phyloP scores from a whole-genome alignment of 768 basidiomycete species.

The Hortiboletus campestris region DNA sequence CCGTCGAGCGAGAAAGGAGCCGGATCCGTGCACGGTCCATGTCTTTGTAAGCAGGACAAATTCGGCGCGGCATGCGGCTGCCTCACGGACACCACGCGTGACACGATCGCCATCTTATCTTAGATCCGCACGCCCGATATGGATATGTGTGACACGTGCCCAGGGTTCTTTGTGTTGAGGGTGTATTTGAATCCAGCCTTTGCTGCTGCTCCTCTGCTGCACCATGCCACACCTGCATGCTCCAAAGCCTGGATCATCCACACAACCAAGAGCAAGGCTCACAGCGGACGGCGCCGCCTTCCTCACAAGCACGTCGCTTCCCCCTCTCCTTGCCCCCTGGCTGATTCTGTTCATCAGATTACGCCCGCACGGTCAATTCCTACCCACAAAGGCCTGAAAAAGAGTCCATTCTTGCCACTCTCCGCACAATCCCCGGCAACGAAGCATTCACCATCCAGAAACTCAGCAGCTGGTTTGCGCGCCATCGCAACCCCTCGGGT shows the following conservation, averaged over 20 bases:
- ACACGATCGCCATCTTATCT: constrained; percentile 24
- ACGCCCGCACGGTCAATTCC: constrained; percentile 11
- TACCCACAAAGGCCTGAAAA: constrained; percentile 18
- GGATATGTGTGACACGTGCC: constrained; percentile 8
- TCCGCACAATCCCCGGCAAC: constrained; percentile 25
- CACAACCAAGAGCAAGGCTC: neutral
- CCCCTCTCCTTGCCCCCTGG: neutral
- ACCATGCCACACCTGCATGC: neutral
- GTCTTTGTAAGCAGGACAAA: constrained; percentile 24
- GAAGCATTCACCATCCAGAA: constrained; percentile 15
- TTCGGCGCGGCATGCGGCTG: constrained; percentile 15
- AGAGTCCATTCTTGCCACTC: constrained; percentile 3
- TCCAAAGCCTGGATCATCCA: constrained; percentile 1
- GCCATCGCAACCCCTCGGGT: constrained; percentile 15
- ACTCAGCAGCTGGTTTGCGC: constrained; percentile 21
- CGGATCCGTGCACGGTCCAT: constrained; percentile 24
- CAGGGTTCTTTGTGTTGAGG: neutral
- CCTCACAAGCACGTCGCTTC: constrained; percentile 4
- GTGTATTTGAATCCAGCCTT: neutral
- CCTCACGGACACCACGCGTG: no score
- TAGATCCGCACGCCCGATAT: constrained; percentile 22
- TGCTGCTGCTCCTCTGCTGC: neutral
- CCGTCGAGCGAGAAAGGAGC: constrained; percentile 23
- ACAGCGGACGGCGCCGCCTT: constrained; percentile 1
- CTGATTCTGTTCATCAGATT: constrained; percentile 13